These are phyloP conservation scores for Porogramme epimiltina DNA, from an alignment of 1,284 basidiomycete genomes.

Conservation along the genomic window DNA sequence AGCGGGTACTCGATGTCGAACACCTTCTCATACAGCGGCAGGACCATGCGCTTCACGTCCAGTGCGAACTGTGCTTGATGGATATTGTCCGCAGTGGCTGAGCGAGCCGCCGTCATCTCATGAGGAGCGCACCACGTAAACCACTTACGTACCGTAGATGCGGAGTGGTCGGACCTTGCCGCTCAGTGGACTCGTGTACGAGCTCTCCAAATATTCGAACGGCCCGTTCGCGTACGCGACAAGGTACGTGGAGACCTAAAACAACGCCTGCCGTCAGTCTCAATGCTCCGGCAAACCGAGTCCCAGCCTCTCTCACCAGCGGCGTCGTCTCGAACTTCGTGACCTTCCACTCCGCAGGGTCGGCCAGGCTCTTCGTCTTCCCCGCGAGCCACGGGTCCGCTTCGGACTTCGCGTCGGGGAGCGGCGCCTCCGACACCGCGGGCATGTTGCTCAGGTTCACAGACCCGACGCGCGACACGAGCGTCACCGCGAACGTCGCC, in stretches of 20 bases:
- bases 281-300: no score
- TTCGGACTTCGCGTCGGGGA: constrained; percentile 24
- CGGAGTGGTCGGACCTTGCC: constrained; percentile 83
- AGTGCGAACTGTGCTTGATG: constrained; percentile 83
- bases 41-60: constrained; percentile 84
- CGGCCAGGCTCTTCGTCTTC: constrained; percentile 24
- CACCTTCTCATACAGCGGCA: constrained; percentile 93
- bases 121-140: neutral
- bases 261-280: no score
- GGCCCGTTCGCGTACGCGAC: constrained; percentile 90
- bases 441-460: constrained; percentile 90
- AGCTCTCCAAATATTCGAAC: constrained; percentile 76
- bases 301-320: constrained; percentile 31
- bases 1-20: constrained; percentile 92
- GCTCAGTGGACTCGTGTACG: constrained; percentile 82
- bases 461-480: constrained; percentile 82
- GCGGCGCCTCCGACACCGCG: constrained; percentile 54
- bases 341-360: constrained; percentile 71
- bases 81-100: constrained; percentile 87
- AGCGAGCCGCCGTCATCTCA: neutral
- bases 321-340: constrained; percentile 81
- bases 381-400: constrained; percentile 28
- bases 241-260: constrained; percentile 87
- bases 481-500: constrained; percentile 81
- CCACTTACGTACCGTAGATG: constrained; percentile 65